Evolutionary conservation across 2,329 filamentous ascomycete species (phyloP), one percentile per base, ranked within the genome.

Genomic region (Leptographium radiaticola): DNA sequence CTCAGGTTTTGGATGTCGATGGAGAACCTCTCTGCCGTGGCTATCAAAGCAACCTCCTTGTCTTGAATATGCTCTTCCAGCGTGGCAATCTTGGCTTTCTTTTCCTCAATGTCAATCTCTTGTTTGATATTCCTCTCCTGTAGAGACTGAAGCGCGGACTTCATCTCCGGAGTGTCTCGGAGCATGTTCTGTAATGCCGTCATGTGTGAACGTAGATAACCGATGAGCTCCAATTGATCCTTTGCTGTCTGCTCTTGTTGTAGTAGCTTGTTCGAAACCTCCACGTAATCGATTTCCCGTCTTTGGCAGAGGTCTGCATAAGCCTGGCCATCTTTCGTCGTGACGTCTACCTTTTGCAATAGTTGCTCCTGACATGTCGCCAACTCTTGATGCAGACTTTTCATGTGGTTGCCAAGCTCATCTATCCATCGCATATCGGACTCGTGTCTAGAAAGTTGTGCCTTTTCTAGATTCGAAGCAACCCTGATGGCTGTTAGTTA

Each of bases 1-100:
- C n/a, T 44, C 1, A 61, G 46, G 6, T 56, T 40, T 15, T 46
- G 52, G 2, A 57, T 25, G 6, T 57, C 44, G 1, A 10, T 4
- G 8, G 49, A 46, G 20, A 59, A 56, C n/a, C 34, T 50, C 0
- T 54, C 50, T 2, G 39, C 20, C 9, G 55, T 48, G 2, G 36
- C 33, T 4, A 53, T 3, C 2, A 53, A 25, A 1, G 39, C 12
- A 1, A 39, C 45, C 1, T 54, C 51, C 15, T 53, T 53, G 13
- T 58, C 38, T 20, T 53, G 53, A 20, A 51, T 34, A 1, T 38
- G 42, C n/a, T 55, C 53, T 48, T 59, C 54, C 8, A 62, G 50
- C 11, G 38, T 33, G 2, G 40, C 15, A 6, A 59, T 51, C 10
- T 48, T 48, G 0, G 25, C n/a, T 6, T 49, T 51, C 30, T 57